A percentile compares a stretch with the other conserved stretches of the same genome.
phyloP scores from a whole-genome alignment of 2,329 filamentous ascomycete genomes.

The Hypocrella siamensis region DNA sequence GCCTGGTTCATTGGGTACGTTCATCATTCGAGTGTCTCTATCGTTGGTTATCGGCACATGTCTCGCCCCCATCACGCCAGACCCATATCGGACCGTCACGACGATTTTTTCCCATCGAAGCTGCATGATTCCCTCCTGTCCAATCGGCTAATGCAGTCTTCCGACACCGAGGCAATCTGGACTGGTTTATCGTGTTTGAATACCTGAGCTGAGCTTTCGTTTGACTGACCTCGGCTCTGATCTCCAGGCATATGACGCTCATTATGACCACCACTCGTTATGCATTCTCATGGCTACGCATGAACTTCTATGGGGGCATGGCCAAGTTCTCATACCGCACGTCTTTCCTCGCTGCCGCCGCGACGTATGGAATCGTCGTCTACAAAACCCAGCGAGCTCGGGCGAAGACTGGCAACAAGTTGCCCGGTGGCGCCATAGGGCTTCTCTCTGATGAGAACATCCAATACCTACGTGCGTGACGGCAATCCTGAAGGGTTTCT shows the following conservation, averaged over 20 bases:
- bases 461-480: slow-evolving; percentile 72
- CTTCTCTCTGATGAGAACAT: slow-evolving; percentile 86
- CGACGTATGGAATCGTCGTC: slow-evolving; percentile 94
- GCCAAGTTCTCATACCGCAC: slow-evolving; percentile 78
- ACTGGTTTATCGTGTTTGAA: too few species aligned
- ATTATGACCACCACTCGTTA: slow-evolving; percentile 76
- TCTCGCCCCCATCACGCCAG: too few species aligned
- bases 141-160: too few species aligned
- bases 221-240: slow-evolving; percentile 7
- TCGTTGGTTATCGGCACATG: neutral
- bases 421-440: slow-evolving; percentile 43
- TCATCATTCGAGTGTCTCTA: neutral
- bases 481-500: too few species aligned
- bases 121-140: too few species aligned
- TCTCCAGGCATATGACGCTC: slow-evolving; percentile 63
- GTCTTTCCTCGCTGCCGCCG: slow-evolving; percentile 76
- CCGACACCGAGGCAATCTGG: too few species aligned
- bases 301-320: slow-evolving; percentile 69
- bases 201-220: too few species aligned
- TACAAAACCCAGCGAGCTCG: slow-evolving; percentile 93
- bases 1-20: slow-evolving; percentile 73
- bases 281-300: slow-evolving; percentile 67
- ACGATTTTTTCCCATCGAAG: too few species aligned
- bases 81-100: too few species aligned
- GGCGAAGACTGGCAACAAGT: slow-evolving; percentile 53